phyloP scores from a whole-genome alignment of 202 grass and related monocot genomes.

The Digitaria exilis region DNA sequence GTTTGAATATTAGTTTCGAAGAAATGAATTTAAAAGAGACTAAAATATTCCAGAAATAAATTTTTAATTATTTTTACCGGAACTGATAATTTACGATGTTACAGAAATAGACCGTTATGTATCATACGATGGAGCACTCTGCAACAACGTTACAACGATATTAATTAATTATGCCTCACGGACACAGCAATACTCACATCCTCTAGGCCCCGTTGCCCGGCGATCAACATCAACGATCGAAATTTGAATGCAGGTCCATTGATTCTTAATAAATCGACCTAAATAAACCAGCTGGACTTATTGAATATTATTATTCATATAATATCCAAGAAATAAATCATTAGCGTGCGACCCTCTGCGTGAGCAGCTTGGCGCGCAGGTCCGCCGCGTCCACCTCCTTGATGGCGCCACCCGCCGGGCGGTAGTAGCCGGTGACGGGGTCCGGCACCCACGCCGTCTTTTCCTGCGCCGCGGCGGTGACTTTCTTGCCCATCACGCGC shows the following conservation, averaged over 20 bases:
- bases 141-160: too few species aligned
- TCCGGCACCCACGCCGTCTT: conserved; percentile 63
- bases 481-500: conserved; percentile 22
- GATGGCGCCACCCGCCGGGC: conserved; percentile 31
- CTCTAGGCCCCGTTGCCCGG: not conserved
- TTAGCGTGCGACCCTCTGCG: not conserved
- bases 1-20: not conserved
- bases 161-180: not conserved
- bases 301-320: too few species aligned
- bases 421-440: conserved; percentile 70
- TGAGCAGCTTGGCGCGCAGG: conserved; percentile 51
- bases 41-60: not conserved
- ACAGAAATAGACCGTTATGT: too few species aligned
- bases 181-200: not conserved
- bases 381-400: conserved; percentile 56
- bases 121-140: not conserved
- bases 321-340: too few species aligned
- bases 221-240: not conserved
- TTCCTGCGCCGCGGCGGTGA: not conserved
- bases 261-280: not conserved
- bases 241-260: not conserved
- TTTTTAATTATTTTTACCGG: not conserved
- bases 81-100: not conserved
- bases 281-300: too few species aligned
- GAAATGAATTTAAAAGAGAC: too few species aligned